Conservation (phyloP, 495 filamentous ascomycete genomes). For the Aspergillus bridgeri region DNA sequence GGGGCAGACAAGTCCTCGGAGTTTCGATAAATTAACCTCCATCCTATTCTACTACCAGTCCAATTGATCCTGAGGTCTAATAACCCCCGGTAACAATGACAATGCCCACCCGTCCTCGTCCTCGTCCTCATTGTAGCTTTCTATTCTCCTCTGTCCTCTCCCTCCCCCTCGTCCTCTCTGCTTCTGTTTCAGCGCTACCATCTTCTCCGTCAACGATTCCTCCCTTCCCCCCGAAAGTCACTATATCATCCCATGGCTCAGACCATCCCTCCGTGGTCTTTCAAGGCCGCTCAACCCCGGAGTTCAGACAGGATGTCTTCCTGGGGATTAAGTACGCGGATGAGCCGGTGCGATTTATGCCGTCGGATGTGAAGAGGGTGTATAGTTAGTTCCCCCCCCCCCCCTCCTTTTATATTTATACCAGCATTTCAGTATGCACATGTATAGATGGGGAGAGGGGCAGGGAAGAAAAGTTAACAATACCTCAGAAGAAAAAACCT, state of each 20-base stretch:
- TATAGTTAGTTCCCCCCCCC: conserved; percentile 26
- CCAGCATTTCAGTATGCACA: too few relatives aligned
- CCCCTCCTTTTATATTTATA: conserved; percentile 14
- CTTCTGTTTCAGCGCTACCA: neutral
- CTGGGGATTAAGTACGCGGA: conserved; percentile 37
- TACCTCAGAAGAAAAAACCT: conserved; percentile 1
- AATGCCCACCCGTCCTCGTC: neutral
- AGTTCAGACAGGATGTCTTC: conserved; percentile 33
- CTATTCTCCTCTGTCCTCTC: neutral
- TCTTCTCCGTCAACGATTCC: neutral
- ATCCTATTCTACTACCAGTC: too few relatives aligned
- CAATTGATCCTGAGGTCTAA: too few relatives aligned
- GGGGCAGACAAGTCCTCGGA: too few relatives aligned
- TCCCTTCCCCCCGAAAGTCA: neutral
- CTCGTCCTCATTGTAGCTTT: neutral
- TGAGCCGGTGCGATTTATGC: conserved; percentile 29
- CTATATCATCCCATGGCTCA: neutral
- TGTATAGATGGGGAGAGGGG: neutral
- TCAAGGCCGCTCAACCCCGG: conserved; percentile 27
- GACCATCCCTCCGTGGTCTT: conserved; percentile 15
- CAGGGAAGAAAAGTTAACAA: neutral
- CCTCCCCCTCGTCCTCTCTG: neutral
- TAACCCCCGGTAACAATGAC: too few relatives aligned
- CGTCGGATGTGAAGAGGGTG: conserved; percentile 21
- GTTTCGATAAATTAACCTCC: too few relatives aligned